Evolutionary conservation across 208 protist genomes (phyloP).

Genomic region (Novymonas esmeraldas): DNA sequence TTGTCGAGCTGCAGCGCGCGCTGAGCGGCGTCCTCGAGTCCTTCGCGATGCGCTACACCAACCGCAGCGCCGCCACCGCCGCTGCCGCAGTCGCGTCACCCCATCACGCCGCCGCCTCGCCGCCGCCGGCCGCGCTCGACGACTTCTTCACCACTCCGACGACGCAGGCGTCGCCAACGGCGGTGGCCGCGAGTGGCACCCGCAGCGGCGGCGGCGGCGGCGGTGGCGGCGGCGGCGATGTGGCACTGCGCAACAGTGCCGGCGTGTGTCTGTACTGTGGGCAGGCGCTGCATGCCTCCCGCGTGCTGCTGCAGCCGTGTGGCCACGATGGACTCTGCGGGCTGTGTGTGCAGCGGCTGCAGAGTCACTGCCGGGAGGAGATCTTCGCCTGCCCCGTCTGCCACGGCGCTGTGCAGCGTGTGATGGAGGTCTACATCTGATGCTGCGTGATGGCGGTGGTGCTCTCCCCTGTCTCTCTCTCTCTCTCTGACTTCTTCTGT

Average conservation of each 20-base stretch:
- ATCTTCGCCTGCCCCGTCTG: slow-evolving; percentile 63
- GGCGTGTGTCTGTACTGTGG: slow-evolving; percentile 64
- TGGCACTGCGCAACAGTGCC: not conserved
- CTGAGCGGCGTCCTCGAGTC: slow-evolving; percentile 21
- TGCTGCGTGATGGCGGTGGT: not conserved
- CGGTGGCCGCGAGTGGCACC: not conserved
- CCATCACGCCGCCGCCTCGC: not conserved
- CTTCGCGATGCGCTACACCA: slow-evolving; percentile 23
- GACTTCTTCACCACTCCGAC: slow-evolving; percentile 20
- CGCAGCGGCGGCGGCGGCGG: not conserved
- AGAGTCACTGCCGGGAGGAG: slow-evolving; percentile 46
- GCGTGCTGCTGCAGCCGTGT: slow-evolving; percentile 65
- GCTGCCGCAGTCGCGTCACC: not conserved
- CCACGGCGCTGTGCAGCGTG: slow-evolving; percentile 23
- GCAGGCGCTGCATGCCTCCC: slow-evolving; percentile 24
- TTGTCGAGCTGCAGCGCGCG: slow-evolving; percentile 28
- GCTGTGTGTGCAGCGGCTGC: slow-evolving; percentile 42
- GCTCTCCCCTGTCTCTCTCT: too few species aligned
- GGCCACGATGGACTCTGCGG: slow-evolving; percentile 58
- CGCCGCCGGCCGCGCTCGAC: slow-evolving; percentile 17
- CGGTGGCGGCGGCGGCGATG: not conserved
- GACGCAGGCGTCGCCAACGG: not conserved
- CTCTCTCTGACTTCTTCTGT: too few species aligned
- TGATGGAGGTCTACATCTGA: slow-evolving; percentile 46
- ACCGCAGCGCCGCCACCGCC: not conserved